These are phyloP conservation scores for Vigna radiata DNA, from an alignment of 306 rosid species.

Conservation along the genomic window DNA sequence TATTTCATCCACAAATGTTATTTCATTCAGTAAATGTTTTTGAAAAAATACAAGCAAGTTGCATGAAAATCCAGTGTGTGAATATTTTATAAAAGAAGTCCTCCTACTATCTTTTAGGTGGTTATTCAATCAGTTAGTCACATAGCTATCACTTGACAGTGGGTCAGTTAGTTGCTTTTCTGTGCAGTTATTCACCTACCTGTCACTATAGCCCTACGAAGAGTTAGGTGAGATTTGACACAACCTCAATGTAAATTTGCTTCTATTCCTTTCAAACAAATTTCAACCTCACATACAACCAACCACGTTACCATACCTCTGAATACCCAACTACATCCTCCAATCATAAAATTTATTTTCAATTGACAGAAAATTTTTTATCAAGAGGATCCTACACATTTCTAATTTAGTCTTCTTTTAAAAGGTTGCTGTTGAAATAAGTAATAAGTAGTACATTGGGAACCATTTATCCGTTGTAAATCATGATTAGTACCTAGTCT, in stretches of 20 bases:
- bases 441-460: too few species aligned
- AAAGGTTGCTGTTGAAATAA: too few species aligned
- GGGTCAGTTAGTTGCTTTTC: too few species aligned
- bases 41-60: background rate
- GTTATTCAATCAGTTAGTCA: too few species aligned
- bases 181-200: too few species aligned
- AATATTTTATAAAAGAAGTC: too few species aligned
- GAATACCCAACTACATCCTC: constrained; percentile 31
- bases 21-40: background rate
- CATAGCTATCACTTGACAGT: too few species aligned
- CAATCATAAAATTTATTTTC: constrained; percentile 23
- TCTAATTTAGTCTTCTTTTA: background rate
- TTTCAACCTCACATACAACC: constrained; percentile 10
- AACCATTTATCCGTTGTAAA: too few species aligned
- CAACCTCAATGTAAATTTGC: constrained; percentile 10
- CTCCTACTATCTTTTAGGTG: too few species aligned
- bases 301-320: constrained; percentile 30
- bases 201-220: too few species aligned
- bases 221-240: constrained; percentile 9
- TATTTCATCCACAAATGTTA: constrained; percentile 1
- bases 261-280: background rate
- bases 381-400: constrained; percentile 20
- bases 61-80: background rate
- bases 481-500: too few species aligned
- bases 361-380: background rate